Evolutionary conservation across 495 filamentous ascomycete species (phyloP).

Genomic region (Rhypophila decipiens): DNA sequence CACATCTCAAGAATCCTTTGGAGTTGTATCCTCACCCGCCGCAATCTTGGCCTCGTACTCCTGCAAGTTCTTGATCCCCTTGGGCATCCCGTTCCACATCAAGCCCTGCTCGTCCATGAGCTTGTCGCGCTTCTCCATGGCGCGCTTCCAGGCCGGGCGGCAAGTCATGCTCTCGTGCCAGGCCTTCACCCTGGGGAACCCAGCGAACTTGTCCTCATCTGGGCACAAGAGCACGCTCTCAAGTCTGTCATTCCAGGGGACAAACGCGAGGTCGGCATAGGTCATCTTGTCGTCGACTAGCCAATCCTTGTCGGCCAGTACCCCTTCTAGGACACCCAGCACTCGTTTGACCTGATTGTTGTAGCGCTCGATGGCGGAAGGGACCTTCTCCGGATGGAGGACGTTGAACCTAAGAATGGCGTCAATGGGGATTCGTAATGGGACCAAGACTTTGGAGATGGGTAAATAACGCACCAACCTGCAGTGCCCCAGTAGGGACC

Average conservation of each 20-base stretch:
- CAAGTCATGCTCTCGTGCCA: neutral
- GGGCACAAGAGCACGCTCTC: conserved; percentile 2
- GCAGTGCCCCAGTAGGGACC: conserved; percentile 61
- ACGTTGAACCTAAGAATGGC: too few species aligned
- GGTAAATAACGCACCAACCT: too few species aligned
- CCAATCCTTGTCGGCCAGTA: conserved; percentile 39
- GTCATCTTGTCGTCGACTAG: conserved; percentile 54
- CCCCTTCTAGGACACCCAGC: conserved; percentile 48
- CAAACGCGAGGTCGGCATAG: conserved; percentile 54
- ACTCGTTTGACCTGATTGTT: conserved; percentile 54
- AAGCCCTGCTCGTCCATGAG: conserved; percentile 24
- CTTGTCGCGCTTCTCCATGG: conserved; percentile 11
- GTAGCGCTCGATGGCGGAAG: conserved; percentile 55
- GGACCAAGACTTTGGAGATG: too few species aligned
- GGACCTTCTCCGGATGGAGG: conserved; percentile 52
- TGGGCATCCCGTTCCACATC: conserved; percentile 18
- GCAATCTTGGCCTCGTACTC: conserved; percentile 18
- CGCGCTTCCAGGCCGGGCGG: neutral
- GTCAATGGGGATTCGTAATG: too few species aligned
- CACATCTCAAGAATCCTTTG: too few species aligned
- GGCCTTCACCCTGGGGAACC: conserved; percentile 14
- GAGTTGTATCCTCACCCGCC: neutral
- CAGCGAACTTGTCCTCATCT: conserved; percentile 5
- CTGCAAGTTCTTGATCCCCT: conserved; percentile 13
- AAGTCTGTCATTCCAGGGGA: conserved; percentile 39